Percentiles rank a stretch among this genome's conserved stretches.
Conservation (phyloP, 225 moss, liverwort and hornwort genomes). For the Straminergon stramineum region DNA sequence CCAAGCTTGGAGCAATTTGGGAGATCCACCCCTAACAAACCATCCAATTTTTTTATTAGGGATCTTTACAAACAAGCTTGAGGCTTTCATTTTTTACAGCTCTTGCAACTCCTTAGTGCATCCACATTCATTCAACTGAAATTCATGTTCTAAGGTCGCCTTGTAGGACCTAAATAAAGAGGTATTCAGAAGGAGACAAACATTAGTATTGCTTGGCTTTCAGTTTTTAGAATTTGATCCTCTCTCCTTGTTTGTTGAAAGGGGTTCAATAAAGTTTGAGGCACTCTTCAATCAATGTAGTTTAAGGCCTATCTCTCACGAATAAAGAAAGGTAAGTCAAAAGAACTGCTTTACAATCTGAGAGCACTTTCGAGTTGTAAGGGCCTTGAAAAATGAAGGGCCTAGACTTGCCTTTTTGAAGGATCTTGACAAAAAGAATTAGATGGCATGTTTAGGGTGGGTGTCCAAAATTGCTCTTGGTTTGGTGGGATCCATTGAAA, state of each 20-base stretch:
- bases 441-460: fast-evolving
- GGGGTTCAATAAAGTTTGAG: background rate
- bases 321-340: background rate
- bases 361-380: background rate
- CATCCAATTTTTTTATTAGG: no score
- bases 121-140: background rate
- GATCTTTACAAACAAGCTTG: no score
- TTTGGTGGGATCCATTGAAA: fast-evolving
- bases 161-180: background rate
- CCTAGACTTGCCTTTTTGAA: background rate
- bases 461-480: background rate
- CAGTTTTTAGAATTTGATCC: background rate
- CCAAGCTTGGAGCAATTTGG: no score
- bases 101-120: background rate
- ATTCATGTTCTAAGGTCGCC: background rate
- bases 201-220: fast-evolving
- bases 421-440: background rate
- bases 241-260: background rate
- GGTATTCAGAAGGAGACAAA: background rate
- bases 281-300: background rate
- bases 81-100: no score
- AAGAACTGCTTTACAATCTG: no score
- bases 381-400: background rate
- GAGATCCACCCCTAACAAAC: no score
- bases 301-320: background rate